A percentile compares a stretch with the other conserved stretches of the same genome.
phyloP scores from a whole-genome alignment of 73 alveolate species.

The Paramecium pentaurelia region DNA sequence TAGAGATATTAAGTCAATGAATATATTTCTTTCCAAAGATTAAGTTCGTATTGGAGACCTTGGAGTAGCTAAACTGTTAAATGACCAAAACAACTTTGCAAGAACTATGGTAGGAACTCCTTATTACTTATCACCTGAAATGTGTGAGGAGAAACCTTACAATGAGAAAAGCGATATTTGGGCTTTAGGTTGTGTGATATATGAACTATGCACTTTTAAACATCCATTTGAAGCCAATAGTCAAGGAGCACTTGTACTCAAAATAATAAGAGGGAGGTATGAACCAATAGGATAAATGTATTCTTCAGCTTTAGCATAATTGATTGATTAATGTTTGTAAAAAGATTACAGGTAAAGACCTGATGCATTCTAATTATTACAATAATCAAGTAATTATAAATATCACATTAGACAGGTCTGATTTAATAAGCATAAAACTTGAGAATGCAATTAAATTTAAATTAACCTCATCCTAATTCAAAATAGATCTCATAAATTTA shows the following conservation, averaged over 20 bases:
- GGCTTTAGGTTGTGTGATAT: conserved; percentile 97
- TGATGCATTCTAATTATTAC: conserved; percentile 74
- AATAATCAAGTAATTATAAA: conserved; percentile 4
- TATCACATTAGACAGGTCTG: not conserved
- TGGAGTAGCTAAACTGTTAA: conserved; percentile 73
- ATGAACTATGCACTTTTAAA: conserved; percentile 96
- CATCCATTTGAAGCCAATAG: conserved; percentile 96
- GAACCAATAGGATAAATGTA: conserved; percentile 85
- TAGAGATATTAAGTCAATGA: conserved; percentile 86
- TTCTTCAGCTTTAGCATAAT: conserved; percentile 72
- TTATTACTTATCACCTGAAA: conserved; percentile 96
- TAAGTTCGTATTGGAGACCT: conserved; percentile 89
- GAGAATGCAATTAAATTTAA: not conserved
- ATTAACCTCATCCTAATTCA: conserved; percentile 21
- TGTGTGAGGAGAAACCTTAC: conserved; percentile 89
- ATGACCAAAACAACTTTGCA: conserved; percentile 56
- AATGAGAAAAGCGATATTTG: conserved; percentile 80
- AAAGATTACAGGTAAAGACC: conserved; percentile 90
- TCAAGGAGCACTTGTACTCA: conserved; percentile 93
- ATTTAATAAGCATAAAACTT: not conserved
- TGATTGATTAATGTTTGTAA: conserved; percentile 84
- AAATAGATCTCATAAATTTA: not conserved
- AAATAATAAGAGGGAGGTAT: conserved; percentile 93
- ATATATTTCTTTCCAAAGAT: conserved; percentile 76
- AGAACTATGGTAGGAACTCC: conserved; percentile 90